Conservation (phyloP, 495 filamentous ascomycete species). For the Durotheca rogersii region DNA sequence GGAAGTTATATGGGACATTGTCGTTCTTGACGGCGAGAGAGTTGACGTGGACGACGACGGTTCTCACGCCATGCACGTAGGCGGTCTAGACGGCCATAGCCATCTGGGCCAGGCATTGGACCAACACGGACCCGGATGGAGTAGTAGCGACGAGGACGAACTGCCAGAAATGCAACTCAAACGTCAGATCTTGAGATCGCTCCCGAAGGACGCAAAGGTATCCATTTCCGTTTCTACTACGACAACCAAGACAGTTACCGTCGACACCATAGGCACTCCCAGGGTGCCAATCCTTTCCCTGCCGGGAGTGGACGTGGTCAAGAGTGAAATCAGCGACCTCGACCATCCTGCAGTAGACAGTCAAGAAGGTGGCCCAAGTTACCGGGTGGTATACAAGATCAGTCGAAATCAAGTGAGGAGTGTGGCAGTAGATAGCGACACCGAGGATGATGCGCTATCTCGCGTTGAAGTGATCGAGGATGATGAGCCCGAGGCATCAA, state of each 20-base stretch:
- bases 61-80: slow-evolving; percentile 15
- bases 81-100: slow-evolving; percentile 30
- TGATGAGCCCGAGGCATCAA: slow-evolving; percentile 11
- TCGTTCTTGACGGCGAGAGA: slow-evolving; percentile 63
- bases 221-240: slow-evolving; percentile 65
- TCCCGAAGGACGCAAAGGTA: slow-evolving; percentile 54
- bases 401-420: slow-evolving; percentile 42
- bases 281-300: slow-evolving; percentile 61
- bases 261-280: slow-evolving; percentile 65
- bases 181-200: slow-evolving; percentile 45
- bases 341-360: slow-evolving; percentile 8
- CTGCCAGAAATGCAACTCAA: slow-evolving; percentile 46
- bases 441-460: slow-evolving; percentile 35
- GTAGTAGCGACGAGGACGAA: slow-evolving; percentile 42
- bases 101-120: slow-evolving; percentile 51
- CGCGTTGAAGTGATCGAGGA: slow-evolving; percentile 32
- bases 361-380: slow-evolving; percentile 26
- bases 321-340: slow-evolving; percentile 39
- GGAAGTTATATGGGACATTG: slow-evolving; percentile 78
- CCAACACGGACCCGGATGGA: slow-evolving; percentile 37
- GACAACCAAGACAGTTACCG: slow-evolving; percentile 69
- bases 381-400: slow-evolving; percentile 47
- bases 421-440: slow-evolving; percentile 39
- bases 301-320: slow-evolving; percentile 67
- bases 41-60: slow-evolving; percentile 58